phyloP scores from a whole-genome alignment of 805 yeast genomes.

The Wickerhamiella lipophila region DNA sequence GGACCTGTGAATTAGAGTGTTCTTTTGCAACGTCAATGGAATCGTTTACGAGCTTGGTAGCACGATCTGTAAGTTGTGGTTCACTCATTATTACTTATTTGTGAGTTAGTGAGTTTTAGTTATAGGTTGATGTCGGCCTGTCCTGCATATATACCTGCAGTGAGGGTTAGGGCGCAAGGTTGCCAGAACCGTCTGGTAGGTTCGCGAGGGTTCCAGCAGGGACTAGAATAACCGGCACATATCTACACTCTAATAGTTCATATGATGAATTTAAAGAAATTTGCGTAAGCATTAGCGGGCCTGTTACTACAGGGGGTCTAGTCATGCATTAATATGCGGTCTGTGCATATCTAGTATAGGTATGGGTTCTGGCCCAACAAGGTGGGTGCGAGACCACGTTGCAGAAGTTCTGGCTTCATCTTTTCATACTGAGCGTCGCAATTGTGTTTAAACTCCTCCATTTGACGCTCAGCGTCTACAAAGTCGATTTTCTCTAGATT shows the following conservation, averaged over 20 bases:
- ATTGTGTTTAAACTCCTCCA: slow-evolving; percentile 16
- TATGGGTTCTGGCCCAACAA: slow-evolving; percentile 6
- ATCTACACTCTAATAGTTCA: background rate
- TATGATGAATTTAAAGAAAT: background rate
- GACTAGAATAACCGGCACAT: background rate
- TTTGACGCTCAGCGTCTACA: slow-evolving; percentile 42
- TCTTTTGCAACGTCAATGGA: slow-evolving; percentile 77
- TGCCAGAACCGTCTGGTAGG: slow-evolving; percentile 4
- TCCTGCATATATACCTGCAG: slow-evolving; percentile 8
- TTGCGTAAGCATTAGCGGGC: background rate
- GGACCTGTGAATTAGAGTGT: slow-evolving; percentile 67
- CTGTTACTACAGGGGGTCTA: background rate
- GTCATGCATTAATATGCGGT: background rate
- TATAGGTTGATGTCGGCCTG: background rate
- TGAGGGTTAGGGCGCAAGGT: slow-evolving; percentile 8
- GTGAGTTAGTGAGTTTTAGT: background rate
- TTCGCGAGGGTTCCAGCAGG: background rate
- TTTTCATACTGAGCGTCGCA: background rate
- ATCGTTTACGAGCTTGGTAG: slow-evolving; percentile 62
- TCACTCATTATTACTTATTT: slow-evolving; percentile 13
- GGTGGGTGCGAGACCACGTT: slow-evolving; percentile 5
- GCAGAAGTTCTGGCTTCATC: background rate
- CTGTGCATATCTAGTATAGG: slow-evolving; percentile 1
- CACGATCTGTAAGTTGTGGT: slow-evolving; percentile 75
- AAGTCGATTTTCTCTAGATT: slow-evolving; percentile 47